phyloP scores from a whole-genome alignment of 495 filamentous ascomycete species.

The Neurospora discreta region DNA sequence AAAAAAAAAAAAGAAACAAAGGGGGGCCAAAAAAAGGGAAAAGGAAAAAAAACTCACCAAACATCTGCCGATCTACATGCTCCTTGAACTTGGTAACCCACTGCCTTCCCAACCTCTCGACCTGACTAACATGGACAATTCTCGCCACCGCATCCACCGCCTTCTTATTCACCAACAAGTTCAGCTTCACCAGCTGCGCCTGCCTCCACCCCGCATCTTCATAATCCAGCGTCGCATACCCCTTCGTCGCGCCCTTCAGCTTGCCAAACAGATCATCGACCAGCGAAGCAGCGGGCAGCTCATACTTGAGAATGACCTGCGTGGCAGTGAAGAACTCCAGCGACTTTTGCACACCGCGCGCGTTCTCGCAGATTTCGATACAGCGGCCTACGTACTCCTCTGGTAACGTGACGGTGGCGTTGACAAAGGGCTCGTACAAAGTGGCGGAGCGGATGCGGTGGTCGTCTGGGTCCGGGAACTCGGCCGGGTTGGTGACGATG shows the following conservation, averaged over 20 bases:
- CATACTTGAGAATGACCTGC: conserved; percentile 92
- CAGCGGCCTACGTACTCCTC: conserved; percentile 89
- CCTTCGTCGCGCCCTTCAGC: conserved; percentile 73
- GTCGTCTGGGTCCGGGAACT: conserved; percentile 69
- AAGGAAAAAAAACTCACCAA: conserved; percentile 26
- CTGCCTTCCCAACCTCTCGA: conserved; percentile 58
- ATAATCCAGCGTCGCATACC: conserved; percentile 77
- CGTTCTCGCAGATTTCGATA: conserved; percentile 88
- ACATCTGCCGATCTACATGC: conserved; percentile 91
- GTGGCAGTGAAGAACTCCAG: conserved; percentile 86
- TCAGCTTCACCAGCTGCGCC: conserved; percentile 77
- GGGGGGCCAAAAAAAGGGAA: neutral
- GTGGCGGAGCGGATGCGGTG: conserved; percentile 39
- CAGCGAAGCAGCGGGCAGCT: conserved; percentile 72
- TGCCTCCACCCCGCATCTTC: conserved; percentile 84
- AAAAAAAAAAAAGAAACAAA: neutral
- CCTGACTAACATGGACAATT: conserved; percentile 73
- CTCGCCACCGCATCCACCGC: conserved; percentile 92
- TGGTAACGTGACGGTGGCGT: conserved; percentile 78
- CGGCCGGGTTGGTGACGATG: conserved; percentile 72
- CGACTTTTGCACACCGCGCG: conserved; percentile 74
- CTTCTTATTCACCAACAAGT: conserved; percentile 81
- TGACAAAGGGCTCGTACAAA: conserved; percentile 77
- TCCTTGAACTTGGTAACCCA: conserved; percentile 98
- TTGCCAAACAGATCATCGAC: conserved; percentile 98